Conservation (phyloP, 1,139 yeast genomes). For the Sugiyamaella neomexicana region DNA sequence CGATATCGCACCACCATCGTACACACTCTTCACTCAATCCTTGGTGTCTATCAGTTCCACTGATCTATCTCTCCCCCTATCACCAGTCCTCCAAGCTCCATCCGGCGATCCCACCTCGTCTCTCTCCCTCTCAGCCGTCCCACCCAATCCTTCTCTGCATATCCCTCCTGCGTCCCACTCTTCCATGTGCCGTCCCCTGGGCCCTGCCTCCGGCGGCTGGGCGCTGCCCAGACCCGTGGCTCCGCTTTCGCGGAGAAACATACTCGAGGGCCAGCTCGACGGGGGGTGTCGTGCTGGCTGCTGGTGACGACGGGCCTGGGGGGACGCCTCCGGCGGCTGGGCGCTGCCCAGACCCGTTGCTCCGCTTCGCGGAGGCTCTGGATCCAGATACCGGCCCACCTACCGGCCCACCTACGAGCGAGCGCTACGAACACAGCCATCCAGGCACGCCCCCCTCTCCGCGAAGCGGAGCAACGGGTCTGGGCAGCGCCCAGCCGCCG, state of each 20-base stretch:
- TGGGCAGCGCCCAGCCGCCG: constrained; percentile 7
- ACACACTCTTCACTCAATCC: not conserved
- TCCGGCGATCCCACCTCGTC: no score
- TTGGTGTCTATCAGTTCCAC: not conserved
- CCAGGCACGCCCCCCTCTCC: no score
- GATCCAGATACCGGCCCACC: not conserved
- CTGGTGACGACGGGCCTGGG: no score
- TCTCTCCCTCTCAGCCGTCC: not conserved
- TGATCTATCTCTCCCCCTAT: not conserved
- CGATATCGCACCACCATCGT: constrained; percentile 11
- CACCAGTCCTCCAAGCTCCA: no score
- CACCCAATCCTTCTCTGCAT: not conserved
- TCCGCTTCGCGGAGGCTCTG: not conserved
- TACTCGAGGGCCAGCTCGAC: no score
- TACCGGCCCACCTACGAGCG: no score
- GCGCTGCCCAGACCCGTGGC: not conserved
- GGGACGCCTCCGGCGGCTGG: no score
- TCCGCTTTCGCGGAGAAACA: not conserved
- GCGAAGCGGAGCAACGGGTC: constrained; percentile 6
- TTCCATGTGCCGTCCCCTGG: not conserved
- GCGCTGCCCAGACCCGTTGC: not conserved
- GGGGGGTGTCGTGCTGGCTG: no score
- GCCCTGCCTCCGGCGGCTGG: not conserved
- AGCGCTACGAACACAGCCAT: no score
- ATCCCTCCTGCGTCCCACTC: not conserved